Evolutionary conservation across 2,329 filamentous ascomycete genomes (phyloP).

Genomic region (Ascocoryne sarcoides): DNA sequence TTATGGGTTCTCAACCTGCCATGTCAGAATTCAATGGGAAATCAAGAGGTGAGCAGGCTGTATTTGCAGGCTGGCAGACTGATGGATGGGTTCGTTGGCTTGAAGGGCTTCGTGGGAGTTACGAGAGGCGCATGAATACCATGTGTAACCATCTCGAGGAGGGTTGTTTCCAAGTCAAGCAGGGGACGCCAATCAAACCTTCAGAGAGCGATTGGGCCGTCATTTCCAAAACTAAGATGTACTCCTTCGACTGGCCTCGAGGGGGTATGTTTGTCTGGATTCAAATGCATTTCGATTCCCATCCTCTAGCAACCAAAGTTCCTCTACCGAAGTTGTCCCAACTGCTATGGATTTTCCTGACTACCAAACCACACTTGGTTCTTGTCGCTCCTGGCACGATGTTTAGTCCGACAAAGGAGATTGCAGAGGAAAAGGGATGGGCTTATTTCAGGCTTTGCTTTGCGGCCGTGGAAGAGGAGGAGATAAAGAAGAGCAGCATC

Average conservation of each 20-base stretch:
- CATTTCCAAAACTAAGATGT: slow-evolving; percentile 64
- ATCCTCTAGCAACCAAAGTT: slow-evolving; percentile 56
- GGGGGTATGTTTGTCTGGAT: slow-evolving; percentile 94
- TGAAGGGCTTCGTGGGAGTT: slow-evolving; percentile 70
- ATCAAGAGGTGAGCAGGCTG: slow-evolving; percentile 29
- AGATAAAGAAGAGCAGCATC: slow-evolving; percentile 52
- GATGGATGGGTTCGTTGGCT: slow-evolving; percentile 90
- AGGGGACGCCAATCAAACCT: slow-evolving; percentile 39
- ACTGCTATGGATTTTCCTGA: slow-evolving; percentile 65
- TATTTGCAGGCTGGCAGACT: slow-evolving; percentile 60
- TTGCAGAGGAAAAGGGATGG: slow-evolving; percentile 53
- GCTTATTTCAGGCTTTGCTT: slow-evolving; percentile 74
- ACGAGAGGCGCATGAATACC: slow-evolving; percentile 73
- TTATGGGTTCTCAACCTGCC: slow-evolving; percentile 61
- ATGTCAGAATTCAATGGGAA: slow-evolving; percentile 32
- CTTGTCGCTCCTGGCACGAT: slow-evolving; percentile 63
- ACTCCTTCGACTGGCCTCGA: slow-evolving; percentile 69
- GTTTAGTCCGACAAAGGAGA: slow-evolving; percentile 59
- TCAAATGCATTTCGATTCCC: slow-evolving; percentile 58
- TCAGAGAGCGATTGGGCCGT: slow-evolving; percentile 60
- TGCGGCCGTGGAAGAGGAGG: slow-evolving; percentile 68
- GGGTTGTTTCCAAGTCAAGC: slow-evolving; percentile 56
- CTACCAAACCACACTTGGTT: slow-evolving; percentile 58
- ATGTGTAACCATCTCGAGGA: slow-evolving; percentile 71
- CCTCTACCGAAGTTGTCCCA: slow-evolving; percentile 47